Conservation (phyloP, 1,284 basidiomycete species). For the Melampsora americana region DNA sequence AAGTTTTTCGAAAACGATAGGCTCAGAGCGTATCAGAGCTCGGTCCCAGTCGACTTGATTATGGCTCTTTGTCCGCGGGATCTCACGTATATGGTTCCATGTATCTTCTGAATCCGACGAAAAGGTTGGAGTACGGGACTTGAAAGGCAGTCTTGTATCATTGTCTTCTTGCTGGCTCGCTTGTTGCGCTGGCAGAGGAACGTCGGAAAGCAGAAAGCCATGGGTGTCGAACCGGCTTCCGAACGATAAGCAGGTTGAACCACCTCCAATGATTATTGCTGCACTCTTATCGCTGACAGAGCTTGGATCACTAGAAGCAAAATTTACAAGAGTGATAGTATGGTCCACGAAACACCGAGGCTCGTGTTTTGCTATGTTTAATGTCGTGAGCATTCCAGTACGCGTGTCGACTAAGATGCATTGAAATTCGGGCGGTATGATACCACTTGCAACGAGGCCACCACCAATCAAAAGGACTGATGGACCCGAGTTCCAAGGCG, state of each 20-base stretch:
- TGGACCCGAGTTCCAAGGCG: slow-evolving; percentile 16
- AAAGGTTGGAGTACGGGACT: slow-evolving; percentile 17
- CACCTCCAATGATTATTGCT: slow-evolving; percentile 31
- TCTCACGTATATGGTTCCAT: slow-evolving; percentile 21
- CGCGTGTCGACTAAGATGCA: slow-evolving; percentile 15
- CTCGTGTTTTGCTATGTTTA: not conserved
- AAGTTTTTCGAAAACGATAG: slow-evolving; percentile 15
- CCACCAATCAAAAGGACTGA: slow-evolving; percentile 24
- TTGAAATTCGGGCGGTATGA: slow-evolving; percentile 32
- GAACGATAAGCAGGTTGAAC: slow-evolving; percentile 40
- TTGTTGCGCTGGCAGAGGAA: not conserved
- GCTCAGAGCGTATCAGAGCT: slow-evolving; percentile 6
- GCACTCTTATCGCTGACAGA: not conserved
- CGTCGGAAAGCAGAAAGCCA: slow-evolving; percentile 19
- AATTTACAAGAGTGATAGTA: not conserved
- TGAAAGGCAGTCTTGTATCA: not conserved
- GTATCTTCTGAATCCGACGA: slow-evolving; percentile 22
- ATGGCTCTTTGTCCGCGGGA: not conserved
- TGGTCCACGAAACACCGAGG: slow-evolving; percentile 31
- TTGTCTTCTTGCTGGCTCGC: not conserved
- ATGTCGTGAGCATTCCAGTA: not conserved
- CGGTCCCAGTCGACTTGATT: slow-evolving; percentile 9
- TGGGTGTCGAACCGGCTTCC: slow-evolving; percentile 38
- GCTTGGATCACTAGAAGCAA: not conserved
- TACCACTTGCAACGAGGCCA: slow-evolving; percentile 29